Evolutionary conservation across 441 rosid genomes (phyloP), one percentile per base, ranked within the genome.

Genomic region (Adansonia gregorii): DNA sequence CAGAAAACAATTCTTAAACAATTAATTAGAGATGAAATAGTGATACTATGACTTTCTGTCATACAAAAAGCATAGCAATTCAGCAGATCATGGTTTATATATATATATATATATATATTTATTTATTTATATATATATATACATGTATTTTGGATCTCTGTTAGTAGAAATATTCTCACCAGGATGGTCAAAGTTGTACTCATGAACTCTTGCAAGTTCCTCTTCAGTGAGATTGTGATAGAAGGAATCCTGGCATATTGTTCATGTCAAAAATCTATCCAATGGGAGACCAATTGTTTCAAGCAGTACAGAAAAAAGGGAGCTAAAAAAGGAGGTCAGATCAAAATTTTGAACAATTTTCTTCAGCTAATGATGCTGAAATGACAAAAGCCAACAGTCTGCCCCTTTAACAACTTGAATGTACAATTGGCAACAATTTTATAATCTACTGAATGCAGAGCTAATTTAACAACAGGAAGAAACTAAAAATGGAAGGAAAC

Each of bases 171-270:
- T 83, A 79, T 77, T 78, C 97, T 92, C 87, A 95, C 98, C 98
- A 67, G 98, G 99, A 89, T 94, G 99, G 83, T 96, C 99, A 89
- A 94, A 96, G 86, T 96, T 96, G 91, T 94, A 96, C 75, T 94
- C 99, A 81, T 91, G 91, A 79, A 96, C 98, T 80, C 83, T 84
- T 39, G 85, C 77, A 84, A 96, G 92, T 85, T 94, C 99, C 82
- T 90, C 94, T 80, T 92, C 94, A n/a, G 90, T 86, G 82, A 94
- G 89, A 82, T 89, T 88, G 84, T 89, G 93, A 87, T 96, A 96
- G 87, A 96, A 96, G 10, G 99, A 94, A 90, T 96, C 99, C 99
- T 96, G 97, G 83, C 86, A 86, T 80, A 77, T 67, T 75, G 79
- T 80, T 78, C 66, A 77, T 71, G 64, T 51, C 49, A 73, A 74